Evolutionary conservation across 495 filamentous ascomycete species (phyloP).

Genomic region (Oidiodendron maius): DNA sequence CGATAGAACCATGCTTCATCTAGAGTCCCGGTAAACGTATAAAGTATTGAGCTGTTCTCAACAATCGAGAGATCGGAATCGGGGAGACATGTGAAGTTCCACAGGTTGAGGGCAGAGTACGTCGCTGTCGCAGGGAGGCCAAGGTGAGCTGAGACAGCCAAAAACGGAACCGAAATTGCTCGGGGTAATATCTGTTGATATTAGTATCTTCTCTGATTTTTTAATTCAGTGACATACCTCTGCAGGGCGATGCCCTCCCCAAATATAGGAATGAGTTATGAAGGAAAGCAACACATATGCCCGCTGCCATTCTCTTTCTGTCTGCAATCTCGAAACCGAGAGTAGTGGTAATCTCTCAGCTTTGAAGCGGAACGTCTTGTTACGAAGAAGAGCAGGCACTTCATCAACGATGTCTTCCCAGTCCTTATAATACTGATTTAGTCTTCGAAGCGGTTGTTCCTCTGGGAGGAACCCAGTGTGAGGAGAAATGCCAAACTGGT

Average conservation of each 20-base stretch:
- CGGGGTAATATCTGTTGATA: slow-evolving; percentile 18
- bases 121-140: slow-evolving; percentile 23
- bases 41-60: slow-evolving; percentile 13
- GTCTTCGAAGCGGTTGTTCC: too few species aligned
- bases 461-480: too few species aligned
- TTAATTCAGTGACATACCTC: slow-evolving; percentile 13
- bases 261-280: slow-evolving; percentile 26
- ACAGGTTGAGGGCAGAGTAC: slow-evolving; percentile 25
- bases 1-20: slow-evolving; percentile 28
- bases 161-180: slow-evolving; percentile 19
- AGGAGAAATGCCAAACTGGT: too few species aligned
- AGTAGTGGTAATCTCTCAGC: slow-evolving; percentile 19
- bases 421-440: too few species aligned
- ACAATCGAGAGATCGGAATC: slow-evolving; percentile 5
- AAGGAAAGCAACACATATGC: slow-evolving; percentile 23
- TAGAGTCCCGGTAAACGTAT: slow-evolving; percentile 23
- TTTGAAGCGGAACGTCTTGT: slow-evolving; percentile 3
- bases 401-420: background rate
- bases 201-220: background rate
- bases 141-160: slow-evolving; percentile 17
- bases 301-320: slow-evolving; percentile 22
- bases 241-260: slow-evolving; percentile 20
- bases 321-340: slow-evolving; percentile 16
- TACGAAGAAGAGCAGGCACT: background rate
- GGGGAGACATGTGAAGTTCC: slow-evolving; percentile 16